These are phyloP conservation scores for Sporothrix brunneoviolacea DNA, from an alignment of 2,329 filamentous ascomycete species.

Conservation along the genomic window DNA sequence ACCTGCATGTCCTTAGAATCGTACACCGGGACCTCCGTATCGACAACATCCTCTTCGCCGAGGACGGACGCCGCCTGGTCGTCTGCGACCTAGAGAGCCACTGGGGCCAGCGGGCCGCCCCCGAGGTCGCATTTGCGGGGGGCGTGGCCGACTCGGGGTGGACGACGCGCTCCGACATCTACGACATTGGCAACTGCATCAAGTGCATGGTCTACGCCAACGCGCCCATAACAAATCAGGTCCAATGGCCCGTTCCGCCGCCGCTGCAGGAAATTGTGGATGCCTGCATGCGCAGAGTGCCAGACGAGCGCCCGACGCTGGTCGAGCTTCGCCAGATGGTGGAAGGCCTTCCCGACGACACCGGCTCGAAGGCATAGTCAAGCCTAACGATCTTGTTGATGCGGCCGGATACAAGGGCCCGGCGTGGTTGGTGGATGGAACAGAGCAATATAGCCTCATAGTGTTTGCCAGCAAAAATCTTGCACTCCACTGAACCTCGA, in stretches of 20 bases:
- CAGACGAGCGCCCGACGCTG: background rate
- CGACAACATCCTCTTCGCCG: constrained; percentile 23
- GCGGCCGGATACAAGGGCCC: no score
- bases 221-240: constrained; percentile 19
- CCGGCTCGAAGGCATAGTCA: no score
- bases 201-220: constrained; percentile 25
- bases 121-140: constrained; percentile 20
- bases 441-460: no score
- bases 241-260: constrained; percentile 24
- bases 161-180: constrained; percentile 21
- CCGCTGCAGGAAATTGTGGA: background rate
- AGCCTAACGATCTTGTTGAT: no score
- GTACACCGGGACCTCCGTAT: constrained; percentile 21
- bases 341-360: no score
- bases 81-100: constrained; percentile 24
- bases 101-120: constrained; percentile 22
- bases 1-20: constrained; percentile 23
- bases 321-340: background rate
- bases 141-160: constrained; percentile 13
- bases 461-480: no score
- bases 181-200: constrained; percentile 23
- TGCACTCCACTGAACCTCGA: no score
- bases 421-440: no score
- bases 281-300: background rate
- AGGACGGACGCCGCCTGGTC: constrained; percentile 18